Evolutionary conservation across 2,329 filamentous ascomycete genomes (phyloP), one percentile per base, ranked within the genome.

Genomic region (Helminthosporium solani): DNA sequence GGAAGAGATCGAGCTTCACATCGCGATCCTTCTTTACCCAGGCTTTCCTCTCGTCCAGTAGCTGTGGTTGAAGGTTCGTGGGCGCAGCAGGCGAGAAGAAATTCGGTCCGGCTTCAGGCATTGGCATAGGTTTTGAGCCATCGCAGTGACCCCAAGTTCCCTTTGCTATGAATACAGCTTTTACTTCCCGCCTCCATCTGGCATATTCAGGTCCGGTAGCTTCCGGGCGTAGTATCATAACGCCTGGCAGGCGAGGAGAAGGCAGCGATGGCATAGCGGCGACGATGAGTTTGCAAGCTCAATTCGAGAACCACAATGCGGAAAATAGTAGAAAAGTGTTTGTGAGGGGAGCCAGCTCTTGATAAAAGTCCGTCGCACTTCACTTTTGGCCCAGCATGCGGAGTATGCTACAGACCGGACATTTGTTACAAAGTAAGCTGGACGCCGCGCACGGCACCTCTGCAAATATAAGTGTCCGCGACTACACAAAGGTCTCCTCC

Each of bases 11-110:
- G 7, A 67, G 52, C 50, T 68, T 69, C 34, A 66, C 64, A 30
- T 68, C 67, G 16, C 67, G 59, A 40, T 69, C 67, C 34, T 64
- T 62, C 43, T 62, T 64, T 23, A 64, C 57, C 67, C 67, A 69
- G 14, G 60, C 58, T 49, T 57, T 61, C 35, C 67, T 47, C 44
- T 69, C 66, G 34, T 69, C 61, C 19, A 70, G 53, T 18, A 70
- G 49, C 34, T 58, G 47, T 11, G 65, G 62, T 44, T 69, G 64
- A 25, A 53, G 49, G 9, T 61, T 57, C 21, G 57, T 44, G 16
- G 52, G 54, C 7, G 55, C 46, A 8, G 46, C 44, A 4, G 54
- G 46, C 30, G 59, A 58, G 30, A 54, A 52, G 42, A 52, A 50
- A 37, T 52, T 57, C 14, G 57, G 54, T 27, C 57, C 56, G 14